These are phyloP conservation scores for Davidsoniella virescens DNA, from an alignment of 2,329 filamentous ascomycete species.

Conservation along the genomic window DNA sequence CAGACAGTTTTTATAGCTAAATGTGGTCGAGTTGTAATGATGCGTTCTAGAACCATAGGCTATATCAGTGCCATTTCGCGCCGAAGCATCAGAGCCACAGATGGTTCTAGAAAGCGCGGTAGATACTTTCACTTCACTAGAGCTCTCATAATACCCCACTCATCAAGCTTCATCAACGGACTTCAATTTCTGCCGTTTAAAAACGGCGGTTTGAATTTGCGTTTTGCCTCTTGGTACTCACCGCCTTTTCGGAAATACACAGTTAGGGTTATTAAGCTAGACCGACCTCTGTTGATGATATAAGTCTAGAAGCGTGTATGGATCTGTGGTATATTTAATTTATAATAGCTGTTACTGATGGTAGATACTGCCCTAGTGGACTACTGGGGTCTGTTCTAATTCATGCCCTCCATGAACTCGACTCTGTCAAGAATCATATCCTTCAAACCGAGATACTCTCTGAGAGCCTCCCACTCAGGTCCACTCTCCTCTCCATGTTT, in stretches of 20 bases:
- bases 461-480: constrained; percentile 70
- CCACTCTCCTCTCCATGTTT: constrained; percentile 82
- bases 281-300: not conserved
- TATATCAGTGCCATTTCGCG: too few relatives aligned
- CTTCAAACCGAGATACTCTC: constrained; percentile 65
- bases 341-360: too few relatives aligned
- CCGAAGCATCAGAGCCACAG: not conserved
- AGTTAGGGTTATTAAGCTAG: not conserved
- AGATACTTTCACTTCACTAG: not conserved
- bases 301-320: not conserved
- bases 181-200: not conserved
- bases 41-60: too few relatives aligned
- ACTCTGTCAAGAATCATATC: constrained; percentile 84
- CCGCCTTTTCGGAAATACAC: not conserved
- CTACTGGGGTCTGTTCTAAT: too few relatives aligned
- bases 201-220: not conserved
- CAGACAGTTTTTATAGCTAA: too few relatives aligned
- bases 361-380: too few relatives aligned
- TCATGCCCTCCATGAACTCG: constrained; percentile 86
- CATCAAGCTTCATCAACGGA: not conserved
- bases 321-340: not conserved
- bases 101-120: constrained; percentile 9
- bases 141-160: not conserved
- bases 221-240: not conserved
- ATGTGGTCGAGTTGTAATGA: too few relatives aligned